These are phyloP conservation scores for Mycena crocata DNA, from an alignment of 768 basidiomycete genomes.

Conservation along the genomic window DNA sequence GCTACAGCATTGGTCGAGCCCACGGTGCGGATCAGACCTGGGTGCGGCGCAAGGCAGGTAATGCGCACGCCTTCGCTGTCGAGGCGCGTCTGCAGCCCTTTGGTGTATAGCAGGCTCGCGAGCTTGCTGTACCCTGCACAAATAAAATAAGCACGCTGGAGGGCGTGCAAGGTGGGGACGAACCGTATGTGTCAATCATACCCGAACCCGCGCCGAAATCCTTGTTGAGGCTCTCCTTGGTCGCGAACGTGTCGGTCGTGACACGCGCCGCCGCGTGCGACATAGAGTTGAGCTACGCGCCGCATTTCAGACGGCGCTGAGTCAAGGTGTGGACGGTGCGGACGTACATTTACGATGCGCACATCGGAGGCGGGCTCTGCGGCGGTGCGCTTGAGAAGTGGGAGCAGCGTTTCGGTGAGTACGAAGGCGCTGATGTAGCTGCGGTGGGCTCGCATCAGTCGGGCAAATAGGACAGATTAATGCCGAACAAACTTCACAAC, in stretches of 20 bases:
- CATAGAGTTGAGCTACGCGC: conserved; percentile 26
- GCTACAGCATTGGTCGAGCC: background rate
- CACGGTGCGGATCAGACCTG: conserved; percentile 42
- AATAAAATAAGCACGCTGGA: background rate
- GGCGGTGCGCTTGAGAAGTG: conserved; percentile 59
- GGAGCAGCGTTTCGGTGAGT: conserved; percentile 60
- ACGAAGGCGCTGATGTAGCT: conserved; percentile 62
- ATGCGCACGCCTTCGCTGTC: conserved; percentile 39
- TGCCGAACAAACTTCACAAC: conserved; percentile 34
- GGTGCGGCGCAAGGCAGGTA: conserved; percentile 41
- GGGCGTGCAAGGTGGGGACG: background rate
- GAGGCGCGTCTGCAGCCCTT: conserved; percentile 54
- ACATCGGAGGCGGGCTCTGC: conserved; percentile 58
- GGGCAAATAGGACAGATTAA: background rate
- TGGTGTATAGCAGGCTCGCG: conserved; percentile 42
- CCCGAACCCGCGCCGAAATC: conserved; percentile 1
- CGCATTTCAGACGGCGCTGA: background rate
- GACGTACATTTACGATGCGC: conserved; percentile 61
- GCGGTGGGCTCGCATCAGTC: background rate
- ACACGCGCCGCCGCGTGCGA: conserved; percentile 21
- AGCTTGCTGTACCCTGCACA: conserved; percentile 30
- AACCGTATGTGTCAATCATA: conserved; percentile 31
- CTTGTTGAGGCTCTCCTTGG: conserved; percentile 32
- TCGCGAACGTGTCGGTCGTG: conserved; percentile 25
- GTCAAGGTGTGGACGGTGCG: background rate